Evolutionary conservation across 148 eudicot species (phyloP), one percentile per base, ranked within the genome.

Genomic region (Pharnaceum exiguum): DNA sequence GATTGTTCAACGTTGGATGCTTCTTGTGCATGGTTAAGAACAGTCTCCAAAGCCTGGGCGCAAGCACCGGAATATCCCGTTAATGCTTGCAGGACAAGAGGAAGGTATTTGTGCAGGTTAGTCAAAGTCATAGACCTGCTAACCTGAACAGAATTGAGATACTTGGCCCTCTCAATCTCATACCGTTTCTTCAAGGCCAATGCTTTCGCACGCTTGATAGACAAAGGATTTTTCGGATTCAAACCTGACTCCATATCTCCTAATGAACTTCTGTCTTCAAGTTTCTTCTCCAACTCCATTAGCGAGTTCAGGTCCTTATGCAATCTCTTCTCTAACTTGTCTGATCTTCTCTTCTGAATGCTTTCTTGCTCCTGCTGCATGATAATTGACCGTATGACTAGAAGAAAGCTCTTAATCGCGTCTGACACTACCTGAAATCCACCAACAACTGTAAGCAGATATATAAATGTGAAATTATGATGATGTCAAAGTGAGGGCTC

Each of bases 331-430:
- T 71, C 89, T 2, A 85, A 69, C 70, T 75, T 85, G n/a, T 78
- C 81, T 3, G 69, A 63, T 69, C 73, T 85, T 63, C 68, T 89
- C 60, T 65, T 73, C 69, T 73, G 72, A 54, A 31, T 64, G 71
- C 66, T 69, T 73, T 89, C 96, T 65, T 78, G 75, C 51, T 81
- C 77, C 58, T 89, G 93, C 62, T 80, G 89, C 56, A 64, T 13
- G 45, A 78, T 60, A 50, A 89, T 82, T 31, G 87, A 45, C 8
- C 76, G 72, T 68, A 89, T 66, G 33, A 66, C 81, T 32, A 65
- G 44, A n/a, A 85, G 47, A 38, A 85, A 75, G 65, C 75, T 46
- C 56, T 72, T 80, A 11, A 89, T 89, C 52, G 89, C 96, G 45
- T 89, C 93, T 7, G 79, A 65, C 18, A 79, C 85, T 25, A 59